Percentiles rank a stretch among this genome's conserved stretches.
Evolutionary conservation across 768 basidiomycete species (phyloP).

Genomic region (Boletellus ananiceps): DNA sequence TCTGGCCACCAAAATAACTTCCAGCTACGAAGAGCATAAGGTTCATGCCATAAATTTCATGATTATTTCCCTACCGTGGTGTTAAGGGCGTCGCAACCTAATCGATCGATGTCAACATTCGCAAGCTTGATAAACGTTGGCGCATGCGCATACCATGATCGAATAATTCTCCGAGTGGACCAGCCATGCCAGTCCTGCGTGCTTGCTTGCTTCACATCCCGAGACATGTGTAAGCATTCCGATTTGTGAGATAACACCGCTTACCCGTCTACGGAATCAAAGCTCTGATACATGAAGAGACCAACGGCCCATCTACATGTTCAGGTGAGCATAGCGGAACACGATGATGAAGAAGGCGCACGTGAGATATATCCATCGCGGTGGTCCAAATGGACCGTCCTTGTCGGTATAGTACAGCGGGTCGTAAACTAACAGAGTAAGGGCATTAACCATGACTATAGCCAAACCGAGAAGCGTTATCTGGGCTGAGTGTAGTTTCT

Average conservation of each 20-base stretch:
- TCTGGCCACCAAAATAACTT: slow-evolving; percentile 73
- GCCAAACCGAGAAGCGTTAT: slow-evolving; percentile 84
- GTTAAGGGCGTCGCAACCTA: slow-evolving; percentile 90
- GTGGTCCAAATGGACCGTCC: slow-evolving; percentile 57
- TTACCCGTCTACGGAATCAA: slow-evolving; percentile 88
- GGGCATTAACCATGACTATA: slow-evolving; percentile 81
- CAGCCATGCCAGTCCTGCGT: slow-evolving; percentile 93
- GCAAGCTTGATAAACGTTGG: not conserved
- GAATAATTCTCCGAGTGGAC: slow-evolving; percentile 96
- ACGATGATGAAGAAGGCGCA: slow-evolving; percentile 34
- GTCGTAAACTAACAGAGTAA: slow-evolving; percentile 80
- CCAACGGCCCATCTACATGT: slow-evolving; percentile 74
- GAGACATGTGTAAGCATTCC: slow-evolving; percentile 2
- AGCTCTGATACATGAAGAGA: slow-evolving; percentile 85
- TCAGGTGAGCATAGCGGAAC: not conserved
- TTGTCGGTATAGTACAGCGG: slow-evolving; percentile 68
- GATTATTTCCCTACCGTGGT: slow-evolving; percentile 61
- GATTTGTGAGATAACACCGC: slow-evolving; percentile 10
- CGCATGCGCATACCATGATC: slow-evolving; percentile 72
- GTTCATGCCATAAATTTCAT: not conserved
- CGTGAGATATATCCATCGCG: slow-evolving; percentile 91
- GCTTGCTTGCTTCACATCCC: slow-evolving; percentile 75
- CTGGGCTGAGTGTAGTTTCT: slow-evolving; percentile 36
- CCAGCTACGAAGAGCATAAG: slow-evolving; percentile 52
- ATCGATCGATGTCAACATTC: not conserved